Conservation (phyloP, 2,329 filamentous ascomycete genomes). For the Aspergillus sp. region DNA sequence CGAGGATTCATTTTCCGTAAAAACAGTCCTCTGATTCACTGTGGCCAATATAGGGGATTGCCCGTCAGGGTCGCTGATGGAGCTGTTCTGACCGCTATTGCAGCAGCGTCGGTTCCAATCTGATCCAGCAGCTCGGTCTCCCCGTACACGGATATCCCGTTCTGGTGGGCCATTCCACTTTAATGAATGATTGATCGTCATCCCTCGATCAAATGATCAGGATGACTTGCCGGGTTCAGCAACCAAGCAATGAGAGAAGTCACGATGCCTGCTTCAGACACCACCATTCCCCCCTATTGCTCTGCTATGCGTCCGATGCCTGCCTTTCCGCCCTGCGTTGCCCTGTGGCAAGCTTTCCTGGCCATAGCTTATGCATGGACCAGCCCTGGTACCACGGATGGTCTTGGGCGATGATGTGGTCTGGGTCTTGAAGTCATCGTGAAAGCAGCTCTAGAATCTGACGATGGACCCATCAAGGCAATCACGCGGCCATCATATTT, state of each 20-base stretch:
- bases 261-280: slow-evolving; percentile 17
- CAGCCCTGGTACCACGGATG: slow-evolving; percentile 27
- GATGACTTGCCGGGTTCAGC: slow-evolving; percentile 18
- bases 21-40: background rate
- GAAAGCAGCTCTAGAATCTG: slow-evolving; percentile 26
- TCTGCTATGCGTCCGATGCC: slow-evolving; percentile 10
- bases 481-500: slow-evolving; percentile 30
- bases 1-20: background rate
- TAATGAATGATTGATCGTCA: slow-evolving; percentile 17
- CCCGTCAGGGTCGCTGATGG: background rate
- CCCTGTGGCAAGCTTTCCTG: slow-evolving; percentile 22
- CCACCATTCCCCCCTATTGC: slow-evolving; percentile 2
- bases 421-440: slow-evolving; percentile 31
- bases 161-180: slow-evolving; percentile 23
- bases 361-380: slow-evolving; percentile 13
- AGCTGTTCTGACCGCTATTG: slow-evolving; percentile 11
- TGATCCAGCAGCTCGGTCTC: slow-evolving; percentile 20
- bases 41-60: background rate
- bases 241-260: slow-evolving; percentile 9
- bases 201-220: slow-evolving; percentile 23
- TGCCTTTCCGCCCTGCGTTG: slow-evolving; percentile 10
- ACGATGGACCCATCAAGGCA: slow-evolving; percentile 18
- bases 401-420: slow-evolving; percentile 20
- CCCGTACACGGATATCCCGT: slow-evolving; percentile 25
- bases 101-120: slow-evolving; percentile 6